A percentile compares a stretch with the other conserved stretches of the same genome.
phyloP scores from a whole-genome alignment of 331 rosid genomes.

The Quercus phellos region DNA sequence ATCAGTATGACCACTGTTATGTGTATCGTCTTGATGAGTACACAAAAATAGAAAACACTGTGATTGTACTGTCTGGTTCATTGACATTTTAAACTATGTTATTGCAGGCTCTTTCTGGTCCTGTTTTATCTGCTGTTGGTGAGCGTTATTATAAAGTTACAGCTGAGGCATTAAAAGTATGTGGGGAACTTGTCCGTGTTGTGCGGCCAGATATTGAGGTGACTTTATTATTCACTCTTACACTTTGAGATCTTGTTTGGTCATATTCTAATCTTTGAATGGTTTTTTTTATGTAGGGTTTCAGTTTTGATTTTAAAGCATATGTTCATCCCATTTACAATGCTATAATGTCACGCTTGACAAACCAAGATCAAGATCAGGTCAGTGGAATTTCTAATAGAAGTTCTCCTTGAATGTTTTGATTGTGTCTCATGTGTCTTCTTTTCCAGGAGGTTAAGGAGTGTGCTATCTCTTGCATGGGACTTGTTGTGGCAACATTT shows the following conservation, averaged over 20 bases:
- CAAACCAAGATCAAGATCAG: slow-evolving; percentile 99
- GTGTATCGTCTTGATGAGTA: background rate
- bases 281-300: slow-evolving; percentile 45
- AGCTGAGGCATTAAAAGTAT: slow-evolving; percentile 96
- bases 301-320: slow-evolving; percentile 76
- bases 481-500: slow-evolving; percentile 92
- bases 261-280: slow-evolving; percentile 19
- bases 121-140: slow-evolving; percentile 92
- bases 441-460: slow-evolving; percentile 90
- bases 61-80: background rate
- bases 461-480: slow-evolving; percentile 99
- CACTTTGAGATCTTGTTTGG: slow-evolving; percentile 4
- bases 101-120: slow-evolving; percentile 88
- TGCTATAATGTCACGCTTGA: slow-evolving; percentile 94
- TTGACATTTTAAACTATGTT: slow-evolving; percentile 9
- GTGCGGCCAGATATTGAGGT: slow-evolving; percentile 90
- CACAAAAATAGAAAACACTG: background rate
- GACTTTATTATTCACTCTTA: slow-evolving; percentile 20
- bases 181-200: slow-evolving; percentile 92
- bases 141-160: slow-evolving; percentile 99
- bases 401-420: background rate
- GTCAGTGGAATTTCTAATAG: slow-evolving; percentile 39
- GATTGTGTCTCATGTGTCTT: slow-evolving; percentile 21
- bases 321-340: slow-evolving; percentile 81
- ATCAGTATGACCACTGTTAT: background rate